Evolutionary conservation across 305 asterid species (phyloP).

Genomic region (Striga hermonthica): DNA sequence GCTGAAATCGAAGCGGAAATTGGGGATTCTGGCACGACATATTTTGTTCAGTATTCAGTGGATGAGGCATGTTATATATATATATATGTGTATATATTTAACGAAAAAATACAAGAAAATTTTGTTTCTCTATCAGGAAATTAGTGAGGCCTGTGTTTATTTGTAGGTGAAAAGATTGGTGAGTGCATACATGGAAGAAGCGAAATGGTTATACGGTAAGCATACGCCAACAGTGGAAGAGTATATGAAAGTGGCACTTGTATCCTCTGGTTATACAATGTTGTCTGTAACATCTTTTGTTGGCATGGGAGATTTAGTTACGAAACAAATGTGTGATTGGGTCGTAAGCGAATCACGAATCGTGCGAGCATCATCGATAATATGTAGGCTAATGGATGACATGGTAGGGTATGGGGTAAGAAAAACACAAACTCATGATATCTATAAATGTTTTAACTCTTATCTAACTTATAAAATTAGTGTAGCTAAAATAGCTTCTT

Average conservation of each 20-base stretch:
- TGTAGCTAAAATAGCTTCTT: background rate
- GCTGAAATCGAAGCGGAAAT: conserved; percentile 39
- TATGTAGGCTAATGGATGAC: conserved; percentile 44
- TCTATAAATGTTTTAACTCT: too few relatives aligned
- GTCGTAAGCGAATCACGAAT: conserved; percentile 32
- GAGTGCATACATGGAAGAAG: conserved; percentile 36
- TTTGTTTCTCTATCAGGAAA: background rate
- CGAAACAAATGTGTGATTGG: conserved; percentile 35
- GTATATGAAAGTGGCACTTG: conserved; percentile 38
- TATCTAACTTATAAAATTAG: too few relatives aligned
- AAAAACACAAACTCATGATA: too few relatives aligned
- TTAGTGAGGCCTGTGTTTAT: background rate
- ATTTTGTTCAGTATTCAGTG: conserved; percentile 34
- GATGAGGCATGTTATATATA: conserved; percentile 30
- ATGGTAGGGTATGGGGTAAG: conserved; percentile 36
- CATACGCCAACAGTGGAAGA: conserved; percentile 41
- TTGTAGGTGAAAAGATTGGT: conserved; percentile 42
- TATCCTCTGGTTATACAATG: conserved; percentile 30
- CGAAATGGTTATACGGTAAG: conserved; percentile 34
- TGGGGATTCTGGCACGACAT: conserved; percentile 23
- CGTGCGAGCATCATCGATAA: conserved; percentile 29
- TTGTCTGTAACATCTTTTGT: conserved; percentile 32
- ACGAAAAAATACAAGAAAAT: background rate
- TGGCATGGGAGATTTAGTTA: conserved; percentile 35
- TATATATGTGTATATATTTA: background rate